A percentile compares a stretch with the other conserved stretches of the same genome.
Conservation (phyloP, 140 eudicot species). For the Senecio squalidus region DNA sequence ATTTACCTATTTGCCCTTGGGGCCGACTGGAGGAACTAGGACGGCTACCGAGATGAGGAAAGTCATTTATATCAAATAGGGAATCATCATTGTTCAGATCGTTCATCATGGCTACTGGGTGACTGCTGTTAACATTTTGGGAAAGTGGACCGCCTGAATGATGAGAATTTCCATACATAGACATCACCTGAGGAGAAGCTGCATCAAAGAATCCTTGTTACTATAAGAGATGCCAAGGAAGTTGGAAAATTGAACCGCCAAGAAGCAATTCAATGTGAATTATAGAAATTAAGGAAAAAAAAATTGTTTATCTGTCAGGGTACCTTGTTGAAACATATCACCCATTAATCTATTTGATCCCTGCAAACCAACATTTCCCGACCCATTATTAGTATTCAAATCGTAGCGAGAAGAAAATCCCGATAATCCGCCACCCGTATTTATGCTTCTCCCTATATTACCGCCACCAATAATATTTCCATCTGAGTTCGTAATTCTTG, state of each 20-base stretch:
- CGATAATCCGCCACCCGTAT: slow-evolving; percentile 84
- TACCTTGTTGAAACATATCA: slow-evolving; percentile 97
- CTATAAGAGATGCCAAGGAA: not conserved
- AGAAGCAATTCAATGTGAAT: not conserved
- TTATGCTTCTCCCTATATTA: slow-evolving; percentile 68
- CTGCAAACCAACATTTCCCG: slow-evolving; percentile 74
- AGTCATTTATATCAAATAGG: slow-evolving; percentile 88
- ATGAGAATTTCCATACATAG: slow-evolving; percentile 91
- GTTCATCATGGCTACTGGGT: slow-evolving; percentile 75
- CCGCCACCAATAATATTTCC: slow-evolving; percentile 80
- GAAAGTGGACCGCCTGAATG: slow-evolving; percentile 80
- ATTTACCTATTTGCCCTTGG: slow-evolving; percentile 84
- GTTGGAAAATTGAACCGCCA: no score
- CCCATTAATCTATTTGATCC: slow-evolving; percentile 88
- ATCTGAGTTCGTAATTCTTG: slow-evolving; percentile 59
- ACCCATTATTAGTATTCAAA: slow-evolving; percentile 55
- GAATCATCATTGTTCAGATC: slow-evolving; percentile 75
- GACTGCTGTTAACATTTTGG: slow-evolving; percentile 53
- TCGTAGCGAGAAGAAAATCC: slow-evolving; percentile 79
- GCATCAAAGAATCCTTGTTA: slow-evolving; percentile 29
- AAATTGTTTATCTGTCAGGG: not conserved
- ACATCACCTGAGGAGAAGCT: slow-evolving; percentile 93
- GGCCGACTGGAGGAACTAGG: slow-evolving; percentile 96
- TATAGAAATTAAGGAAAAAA: not conserved
- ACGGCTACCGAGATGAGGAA: slow-evolving; percentile 82